Base-by-base conservation (phyloP, 371 early-diverging fungal genomes). In the Mucor piriformis region DNA sequence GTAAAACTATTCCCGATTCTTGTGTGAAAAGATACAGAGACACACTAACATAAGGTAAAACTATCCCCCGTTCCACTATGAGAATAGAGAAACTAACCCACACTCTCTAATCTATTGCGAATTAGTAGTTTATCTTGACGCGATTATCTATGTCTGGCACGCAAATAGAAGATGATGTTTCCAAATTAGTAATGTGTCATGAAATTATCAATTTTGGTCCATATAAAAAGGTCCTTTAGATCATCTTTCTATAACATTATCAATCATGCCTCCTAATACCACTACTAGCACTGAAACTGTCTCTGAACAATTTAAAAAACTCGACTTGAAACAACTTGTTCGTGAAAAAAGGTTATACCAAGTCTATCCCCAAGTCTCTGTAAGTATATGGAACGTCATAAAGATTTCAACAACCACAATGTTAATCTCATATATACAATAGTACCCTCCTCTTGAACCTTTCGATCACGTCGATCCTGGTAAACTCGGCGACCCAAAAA, bases 401-500 rank as follows among this genome's bases (percentile, higher is more conserved):
- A 20, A 2, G 21, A 2, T 4, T 21, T 1, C n/a, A 38, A 13
- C 12, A 15, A 38, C 10, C 8, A 18, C 15, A 29, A 16, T 25
- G 25, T 8, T 10, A 35, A 0, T 2, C 3, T 16, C 8, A 13
- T 47, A 16, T 29, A 5, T 38, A 10, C 15, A 37, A 23, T 43
- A 63, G 59, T 66, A 63, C 23, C 63, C 67, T 8, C 57, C 59
- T 42, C 53, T 70, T 21, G 64, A 67, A 37, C 46, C 49, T 24
- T 70, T 67, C 50, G 67, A 66, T 23, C 58, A 67, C 20, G 3
- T 56, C 10, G 71, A 70, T 54, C 54, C 51, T 10, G 82, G 75
- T 27, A 69, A 72, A 37, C 67, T 58, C 2, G 81, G 64, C 20
- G 84, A 85, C 44, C 79, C 83, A n/a, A 77, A 72, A 40, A 82